These are phyloP conservation scores for Oehlia diaphana DNA, from an alignment of 192 early-diverging fungal genomes.

Conservation along the genomic window DNA sequence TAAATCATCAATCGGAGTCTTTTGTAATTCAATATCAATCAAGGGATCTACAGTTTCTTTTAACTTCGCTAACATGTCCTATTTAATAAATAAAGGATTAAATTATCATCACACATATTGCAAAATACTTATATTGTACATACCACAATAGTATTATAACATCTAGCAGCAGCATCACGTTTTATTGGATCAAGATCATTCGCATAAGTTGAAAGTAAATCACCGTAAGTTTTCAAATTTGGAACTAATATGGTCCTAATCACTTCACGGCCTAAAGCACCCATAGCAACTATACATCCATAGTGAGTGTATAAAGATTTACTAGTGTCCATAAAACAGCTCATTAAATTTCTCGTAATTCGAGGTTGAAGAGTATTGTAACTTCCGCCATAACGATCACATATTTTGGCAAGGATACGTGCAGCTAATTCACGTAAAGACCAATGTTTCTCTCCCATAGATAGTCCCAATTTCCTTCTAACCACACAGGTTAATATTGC, in stretches of 20 bases:
- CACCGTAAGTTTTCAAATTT: slow-evolving; percentile 69
- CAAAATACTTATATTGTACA: neutral
- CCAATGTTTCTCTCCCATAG: slow-evolving; percentile 80
- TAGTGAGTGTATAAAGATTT: slow-evolving; percentile 85
- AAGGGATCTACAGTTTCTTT: neutral
- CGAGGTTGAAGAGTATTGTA: slow-evolving; percentile 90
- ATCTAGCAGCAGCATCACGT: slow-evolving; percentile 43
- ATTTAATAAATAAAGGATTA: slow-evolving; percentile 23
- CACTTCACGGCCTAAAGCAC: slow-evolving; percentile 75
- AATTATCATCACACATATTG: neutral
- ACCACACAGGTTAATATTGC: slow-evolving; percentile 92
- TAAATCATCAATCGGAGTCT: slow-evolving; percentile 14
- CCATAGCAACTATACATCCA: slow-evolving; percentile 83
- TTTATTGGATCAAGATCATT: slow-evolving; percentile 18
- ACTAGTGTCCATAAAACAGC: slow-evolving; percentile 84
- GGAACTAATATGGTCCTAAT: slow-evolving; percentile 74
- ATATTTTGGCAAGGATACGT: slow-evolving; percentile 70
- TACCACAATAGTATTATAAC: slow-evolving; percentile 54
- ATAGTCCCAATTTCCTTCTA: slow-evolving; percentile 75
- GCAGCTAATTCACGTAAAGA: slow-evolving; percentile 77
- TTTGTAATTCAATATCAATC: neutral
- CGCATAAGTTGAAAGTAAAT: slow-evolving; percentile 39
- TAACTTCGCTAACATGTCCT: slow-evolving; percentile 25
- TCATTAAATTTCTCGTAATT: slow-evolving; percentile 84
- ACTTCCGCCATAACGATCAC: slow-evolving; percentile 69